Conservation (phyloP, 768 basidiomycete genomes). For the Boletus huronensis region DNA sequence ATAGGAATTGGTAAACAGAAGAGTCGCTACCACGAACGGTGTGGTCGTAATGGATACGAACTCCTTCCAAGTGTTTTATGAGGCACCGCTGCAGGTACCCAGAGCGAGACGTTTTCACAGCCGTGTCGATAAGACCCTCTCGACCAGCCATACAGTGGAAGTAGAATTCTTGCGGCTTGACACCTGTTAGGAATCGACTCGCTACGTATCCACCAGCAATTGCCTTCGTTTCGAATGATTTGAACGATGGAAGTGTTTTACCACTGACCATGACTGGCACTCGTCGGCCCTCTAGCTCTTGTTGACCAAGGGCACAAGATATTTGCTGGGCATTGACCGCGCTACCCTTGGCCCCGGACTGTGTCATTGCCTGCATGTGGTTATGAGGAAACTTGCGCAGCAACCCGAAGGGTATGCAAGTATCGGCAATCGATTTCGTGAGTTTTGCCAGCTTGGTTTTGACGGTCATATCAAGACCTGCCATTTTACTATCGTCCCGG, state of each 20-base stretch:
- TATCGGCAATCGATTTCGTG: conserved; percentile 86
- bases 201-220: conserved; percentile 98
- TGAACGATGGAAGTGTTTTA: conserved; percentile 96
- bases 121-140: conserved; percentile 98
- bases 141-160: conserved; percentile 99
- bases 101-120: conserved; percentile 97
- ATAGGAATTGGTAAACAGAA: conserved; percentile 92
- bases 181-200: conserved; percentile 96
- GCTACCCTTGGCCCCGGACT: conserved; percentile 96
- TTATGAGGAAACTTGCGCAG: conserved; percentile 95
- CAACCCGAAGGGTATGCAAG: conserved; percentile 81
- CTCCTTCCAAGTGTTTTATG: conserved; percentile 97
- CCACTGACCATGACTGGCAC: conserved; percentile 99
- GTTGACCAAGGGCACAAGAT: conserved; percentile 96
- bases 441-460: conserved; percentile 83
- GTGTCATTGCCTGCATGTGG: conserved; percentile 99
- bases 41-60: conserved; percentile 96
- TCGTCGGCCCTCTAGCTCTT: conserved; percentile 96
- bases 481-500: conserved; percentile 96
- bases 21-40: conserved; percentile 95
- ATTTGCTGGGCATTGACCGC: conserved; percentile 97
- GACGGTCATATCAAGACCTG: conserved; percentile 89
- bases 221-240: conserved; percentile 95
- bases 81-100: conserved; percentile 97
- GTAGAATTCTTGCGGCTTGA: conserved; percentile 98